Percentiles rank a stretch among this genome's conserved stretches.
Conservation (phyloP, 1,284 basidiomycete species). For the Baeospora myosura region DNA sequence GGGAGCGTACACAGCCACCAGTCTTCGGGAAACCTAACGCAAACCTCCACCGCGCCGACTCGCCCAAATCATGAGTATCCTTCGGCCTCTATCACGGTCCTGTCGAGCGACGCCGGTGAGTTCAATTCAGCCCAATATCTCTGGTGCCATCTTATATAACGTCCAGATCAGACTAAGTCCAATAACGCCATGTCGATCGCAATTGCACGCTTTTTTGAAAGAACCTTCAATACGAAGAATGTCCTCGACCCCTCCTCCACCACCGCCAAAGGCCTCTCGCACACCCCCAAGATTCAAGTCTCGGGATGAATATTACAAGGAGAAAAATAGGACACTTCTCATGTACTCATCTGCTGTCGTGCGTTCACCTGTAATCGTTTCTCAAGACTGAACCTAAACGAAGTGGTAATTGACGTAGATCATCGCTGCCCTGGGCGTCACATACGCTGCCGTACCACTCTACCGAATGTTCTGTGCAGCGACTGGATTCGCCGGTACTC, state of each 20-base stretch:
- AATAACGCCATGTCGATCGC: too few relatives aligned
- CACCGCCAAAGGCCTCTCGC: background rate
- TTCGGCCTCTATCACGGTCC: too few relatives aligned
- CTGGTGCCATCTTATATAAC: too few relatives aligned
- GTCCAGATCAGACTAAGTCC: too few relatives aligned
- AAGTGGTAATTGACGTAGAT: constrained; percentile 41
- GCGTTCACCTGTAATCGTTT: constrained; percentile 22
- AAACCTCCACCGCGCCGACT: too few relatives aligned
- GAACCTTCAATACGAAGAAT: background rate
- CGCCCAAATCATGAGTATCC: too few relatives aligned
- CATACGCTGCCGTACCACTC: constrained; percentile 94
- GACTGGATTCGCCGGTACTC: constrained; percentile 94
- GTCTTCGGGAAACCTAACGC: too few relatives aligned
- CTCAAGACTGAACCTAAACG: constrained; percentile 2
- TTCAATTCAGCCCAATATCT: too few relatives aligned
- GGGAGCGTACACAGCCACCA: too few relatives aligned
- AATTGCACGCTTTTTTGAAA: too few relatives aligned
- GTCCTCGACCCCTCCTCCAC: background rate
- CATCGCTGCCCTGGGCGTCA: constrained; percentile 73
- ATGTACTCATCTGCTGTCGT: constrained; percentile 79
- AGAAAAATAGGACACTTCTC: constrained; percentile 65
- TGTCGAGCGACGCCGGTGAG: too few relatives aligned
- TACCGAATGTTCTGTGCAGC: constrained; percentile 98
- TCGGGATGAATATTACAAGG: constrained; percentile 25
- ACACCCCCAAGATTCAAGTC: constrained; percentile 11